Base-by-base conservation (phyloP, 306 rosid genomes). In the Pueraria montana region DNA sequence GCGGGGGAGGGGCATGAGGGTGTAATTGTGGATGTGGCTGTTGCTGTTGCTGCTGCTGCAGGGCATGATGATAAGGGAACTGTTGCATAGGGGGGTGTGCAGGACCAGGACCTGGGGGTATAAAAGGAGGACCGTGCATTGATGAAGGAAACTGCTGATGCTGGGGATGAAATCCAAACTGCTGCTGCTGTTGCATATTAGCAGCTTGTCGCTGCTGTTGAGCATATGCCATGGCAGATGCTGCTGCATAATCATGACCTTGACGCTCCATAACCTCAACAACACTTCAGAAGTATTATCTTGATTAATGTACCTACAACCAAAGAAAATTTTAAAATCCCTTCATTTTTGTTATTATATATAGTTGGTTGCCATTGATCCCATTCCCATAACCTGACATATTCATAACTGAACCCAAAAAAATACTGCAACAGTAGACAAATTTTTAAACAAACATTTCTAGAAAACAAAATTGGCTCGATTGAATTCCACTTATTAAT, bases 81-180 rank as follows among this genome's bases (percentile, higher is more conserved):
- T 93, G 97, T 80, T 88, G 95, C 88, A 95, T 61, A 11, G 94
- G 85, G 8, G 95, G 97, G 34, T 90, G 98, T 30, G 93, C 93
- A 13, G 94, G 95, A 63, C 93, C 96, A 2, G 95, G 97, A 72
- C 91, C 97, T 20, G 97, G 94, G 12, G 98, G 91, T 4, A 90
- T 83, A 87, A 93, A 90, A 26, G 98, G 97, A 10, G 97, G 98
- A 17, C 92, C 96, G 4, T 89, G 99, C 53, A 90, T 89, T 23
- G 93, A 79, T 0, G 93, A 85, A 81, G 95, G 91, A 82, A 91
- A 93, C 84, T 96, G 98, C 79, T 92, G 98, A 80, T 89, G 99
- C 80, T 87, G 97, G 36, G 93, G 92, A 87, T 90, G 96, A 87
- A 90, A 94, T 69, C 97, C 98, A 84, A 89, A 96, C 80, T 84